Conservation (phyloP, 2,329 filamentous ascomycete genomes). For the Ceratocystiopsis sp. region DNA sequence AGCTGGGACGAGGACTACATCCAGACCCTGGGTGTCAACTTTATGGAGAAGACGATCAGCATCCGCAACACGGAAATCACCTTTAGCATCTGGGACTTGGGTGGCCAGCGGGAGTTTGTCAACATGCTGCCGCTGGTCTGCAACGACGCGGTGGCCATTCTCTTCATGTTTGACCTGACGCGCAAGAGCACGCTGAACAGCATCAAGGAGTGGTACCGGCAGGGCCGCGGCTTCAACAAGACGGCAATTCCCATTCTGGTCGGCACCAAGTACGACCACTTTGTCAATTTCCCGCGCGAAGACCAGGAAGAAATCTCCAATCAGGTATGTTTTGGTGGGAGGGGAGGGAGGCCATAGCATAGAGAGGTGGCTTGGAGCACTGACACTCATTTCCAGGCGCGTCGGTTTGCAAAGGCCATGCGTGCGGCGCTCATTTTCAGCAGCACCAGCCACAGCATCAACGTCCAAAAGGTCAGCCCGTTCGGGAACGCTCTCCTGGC, state of each 20-base stretch:
- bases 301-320: conserved; percentile 98
- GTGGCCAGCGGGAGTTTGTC: conserved; percentile 95
- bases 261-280: conserved; percentile 97
- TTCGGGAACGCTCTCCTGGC: neutral
- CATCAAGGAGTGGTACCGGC: conserved; percentile 99
- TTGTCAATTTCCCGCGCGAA: conserved; percentile 93
- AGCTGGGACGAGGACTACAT: conserved; percentile 99
- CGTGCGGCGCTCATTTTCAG: conserved; percentile 94
- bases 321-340: conserved; percentile 40
- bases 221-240: conserved; percentile 97
- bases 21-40: conserved; percentile 95
- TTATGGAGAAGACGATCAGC: conserved; percentile 99
- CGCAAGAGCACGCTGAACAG: conserved; percentile 96
- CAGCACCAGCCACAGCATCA: conserved; percentile 98
- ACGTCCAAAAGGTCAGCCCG: conserved; percentile 72
- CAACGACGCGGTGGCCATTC: conserved; percentile 94
- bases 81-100: conserved; percentile 97
- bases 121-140: conserved; percentile 99
- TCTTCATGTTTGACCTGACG: conserved; percentile 99
- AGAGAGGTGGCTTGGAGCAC: too few species aligned
- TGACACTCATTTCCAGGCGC: conserved; percentile 40
- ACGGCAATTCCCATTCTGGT: conserved; percentile 97
- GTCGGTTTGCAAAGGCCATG: conserved; percentile 96
- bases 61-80: conserved; percentile 99
- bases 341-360: too few species aligned